Evolutionary conservation across 192 early-diverging fungal genomes (phyloP).

Genomic region (Bifiguratus adelaidae): DNA sequence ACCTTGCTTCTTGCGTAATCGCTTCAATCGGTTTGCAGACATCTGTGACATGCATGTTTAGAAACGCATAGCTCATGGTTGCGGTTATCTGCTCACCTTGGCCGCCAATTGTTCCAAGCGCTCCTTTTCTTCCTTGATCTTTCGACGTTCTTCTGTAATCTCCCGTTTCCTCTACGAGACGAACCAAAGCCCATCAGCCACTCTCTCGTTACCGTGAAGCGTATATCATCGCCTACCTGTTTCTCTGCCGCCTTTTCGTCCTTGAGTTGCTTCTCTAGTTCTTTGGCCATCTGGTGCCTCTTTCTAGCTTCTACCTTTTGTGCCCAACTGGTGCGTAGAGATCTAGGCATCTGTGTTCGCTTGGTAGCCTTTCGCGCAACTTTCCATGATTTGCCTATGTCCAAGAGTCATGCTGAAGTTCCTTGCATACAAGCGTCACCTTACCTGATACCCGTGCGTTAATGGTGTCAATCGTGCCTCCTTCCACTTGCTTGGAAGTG

Average conservation of each 20-base stretch:
- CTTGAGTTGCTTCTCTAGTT: conserved; percentile 39
- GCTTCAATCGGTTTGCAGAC: neutral
- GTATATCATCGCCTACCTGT: conserved; percentile 27
- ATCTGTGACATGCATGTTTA: neutral
- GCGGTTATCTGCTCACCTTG: conserved; percentile 12
- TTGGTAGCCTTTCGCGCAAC: conserved; percentile 19
- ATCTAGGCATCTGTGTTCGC: conserved; percentile 15
- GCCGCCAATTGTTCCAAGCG: conserved; percentile 29
- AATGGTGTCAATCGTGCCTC: conserved; percentile 14
- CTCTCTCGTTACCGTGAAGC: neutral
- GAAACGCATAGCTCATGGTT: neutral
- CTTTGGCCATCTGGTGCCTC: conserved; percentile 27
- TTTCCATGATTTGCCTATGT: conserved; percentile 28
- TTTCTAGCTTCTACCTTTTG: conserved; percentile 36
- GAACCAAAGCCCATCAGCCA: neutral
- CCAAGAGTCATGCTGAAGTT: too few species aligned
- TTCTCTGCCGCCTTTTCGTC: conserved; percentile 33
- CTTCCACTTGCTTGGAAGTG: conserved; percentile 10
- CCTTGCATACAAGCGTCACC: too few species aligned
- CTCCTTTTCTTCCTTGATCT: conserved; percentile 35
- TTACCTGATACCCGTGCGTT: conserved; percentile 20
- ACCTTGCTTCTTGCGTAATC: neutral
- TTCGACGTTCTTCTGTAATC: conserved; percentile 24
- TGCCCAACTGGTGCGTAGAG: conserved; percentile 28
- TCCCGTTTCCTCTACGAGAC: conserved; percentile 11